These are phyloP conservation scores for Purpureocillium takamizusanense DNA, from an alignment of 2,329 filamentous ascomycete species.

Conservation along the genomic window DNA sequence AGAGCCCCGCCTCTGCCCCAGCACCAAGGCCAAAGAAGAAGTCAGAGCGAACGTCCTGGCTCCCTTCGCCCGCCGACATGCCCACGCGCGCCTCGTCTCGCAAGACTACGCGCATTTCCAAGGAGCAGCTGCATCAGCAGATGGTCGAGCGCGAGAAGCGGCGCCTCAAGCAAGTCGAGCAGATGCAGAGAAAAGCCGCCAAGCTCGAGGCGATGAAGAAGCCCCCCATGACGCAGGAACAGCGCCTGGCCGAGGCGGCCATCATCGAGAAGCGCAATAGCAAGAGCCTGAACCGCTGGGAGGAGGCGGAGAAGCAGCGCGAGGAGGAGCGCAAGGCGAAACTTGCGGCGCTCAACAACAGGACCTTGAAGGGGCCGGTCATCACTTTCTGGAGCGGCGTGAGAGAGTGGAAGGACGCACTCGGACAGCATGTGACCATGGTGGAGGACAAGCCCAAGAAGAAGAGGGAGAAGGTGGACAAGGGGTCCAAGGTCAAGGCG, in stretches of 20 bases:
- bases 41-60: constrained; percentile 50
- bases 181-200: constrained; percentile 60
- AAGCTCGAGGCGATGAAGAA: constrained; percentile 66
- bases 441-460: constrained; percentile 55
- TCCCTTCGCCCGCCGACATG: constrained; percentile 43
- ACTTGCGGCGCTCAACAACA: constrained; percentile 78
- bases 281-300: constrained; percentile 88
- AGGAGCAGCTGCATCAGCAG: constrained; percentile 57
- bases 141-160: constrained; percentile 65
- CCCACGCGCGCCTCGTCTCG: constrained; percentile 51
- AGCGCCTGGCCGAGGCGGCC: constrained; percentile 75
- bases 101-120: constrained; percentile 48
- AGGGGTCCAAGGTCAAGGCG: constrained; percentile 17
- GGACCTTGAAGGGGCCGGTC: constrained; percentile 79
- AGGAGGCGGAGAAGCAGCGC: constrained; percentile 81
- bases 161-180: constrained; percentile 59
- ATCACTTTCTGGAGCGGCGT: constrained; percentile 92
- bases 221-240: constrained; percentile 76
- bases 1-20: constrained; percentile 30
- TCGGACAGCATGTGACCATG: constrained; percentile 56
- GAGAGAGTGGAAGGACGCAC: constrained; percentile 68
- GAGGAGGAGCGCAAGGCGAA: constrained; percentile 76
- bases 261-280: constrained; percentile 77
- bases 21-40: constrained; percentile 48
- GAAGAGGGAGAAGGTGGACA: constrained; percentile 36